Base-by-base conservation (phyloP, 371 early-diverging fungal species). In the Lichtheimia hyalospora region DNA sequence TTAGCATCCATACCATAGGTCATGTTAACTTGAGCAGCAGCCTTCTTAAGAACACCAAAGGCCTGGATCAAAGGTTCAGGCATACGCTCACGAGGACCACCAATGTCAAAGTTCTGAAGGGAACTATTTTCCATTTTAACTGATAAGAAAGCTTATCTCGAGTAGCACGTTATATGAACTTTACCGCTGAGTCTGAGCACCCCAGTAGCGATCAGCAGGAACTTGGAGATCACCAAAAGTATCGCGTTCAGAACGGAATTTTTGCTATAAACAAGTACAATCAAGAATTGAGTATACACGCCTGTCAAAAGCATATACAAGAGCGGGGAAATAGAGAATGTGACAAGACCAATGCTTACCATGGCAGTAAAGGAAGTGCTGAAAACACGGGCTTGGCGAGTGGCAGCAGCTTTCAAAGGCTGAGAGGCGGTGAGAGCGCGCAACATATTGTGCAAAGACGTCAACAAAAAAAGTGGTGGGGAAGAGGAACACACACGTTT, bases 111-210 rank as follows among this genome's bases (percentile, higher is more conserved):
- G 86, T 98, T 98, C 76, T 92, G 88, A 52, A 90, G 70, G 57
- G 92, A 87, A 71, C 93, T 85, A 69, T 66, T 21, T n/a, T 43
- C 34, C 34, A 34, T 34, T 34, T n/a, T 46, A 2, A 20, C 21
- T 25, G 21, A 16, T 39, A 43, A 57, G 40, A 54, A 21, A 12
- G 57, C 18, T 34, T 34, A 34, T 34, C 34, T 34, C 34, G 34
- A 3, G 34, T 34, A 34, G 8, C 34, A 34, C 34, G 34, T 34
- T 34, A 4, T 44, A 28, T 43, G 20, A 7, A 13, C n/a, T 12
- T 60, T 77, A 89, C 89, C 98, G 86, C 70, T 95, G 95, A 27
- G 98, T 97, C 79, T 97, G 98, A 52, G 95, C 95, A 57, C 97
- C 98, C 90, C 94, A 97, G 85, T 96, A 96, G 63, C 86, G 86